These are phyloP conservation scores for Geosiphon pyriformis DNA, from an alignment of 192 early-diverging fungal species.

Conservation along the genomic window DNA sequence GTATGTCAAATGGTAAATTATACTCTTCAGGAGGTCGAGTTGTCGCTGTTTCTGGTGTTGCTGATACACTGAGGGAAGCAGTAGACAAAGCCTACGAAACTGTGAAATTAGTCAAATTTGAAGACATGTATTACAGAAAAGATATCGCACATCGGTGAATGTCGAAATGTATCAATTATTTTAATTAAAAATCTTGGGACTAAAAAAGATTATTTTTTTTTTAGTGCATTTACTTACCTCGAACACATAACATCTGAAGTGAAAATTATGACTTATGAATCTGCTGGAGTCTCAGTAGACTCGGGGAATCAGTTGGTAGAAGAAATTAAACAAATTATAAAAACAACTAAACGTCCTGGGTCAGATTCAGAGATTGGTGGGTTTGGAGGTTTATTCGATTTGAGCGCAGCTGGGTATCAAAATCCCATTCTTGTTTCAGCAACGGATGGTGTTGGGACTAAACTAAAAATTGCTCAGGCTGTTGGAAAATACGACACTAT, in stretches of 20 bases:
- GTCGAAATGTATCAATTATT: neutral
- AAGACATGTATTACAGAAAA: constrained; percentile 80
- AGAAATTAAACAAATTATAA: constrained; percentile 91
- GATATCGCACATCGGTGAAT: constrained; percentile 80
- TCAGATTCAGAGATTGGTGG: constrained; percentile 97
- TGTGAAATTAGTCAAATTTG: constrained; percentile 69
- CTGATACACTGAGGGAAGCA: constrained; percentile 65
- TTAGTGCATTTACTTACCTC: constrained; percentile 41
- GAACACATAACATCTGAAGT: constrained; percentile 28
- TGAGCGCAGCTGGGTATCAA: constrained; percentile 85
- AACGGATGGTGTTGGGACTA: constrained; percentile 98
- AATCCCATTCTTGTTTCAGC: constrained; percentile 96
- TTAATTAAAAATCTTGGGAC: too few species aligned
- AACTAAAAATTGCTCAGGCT: constrained; percentile 92
- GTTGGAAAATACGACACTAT: constrained; percentile 87
- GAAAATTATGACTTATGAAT: constrained; percentile 81
- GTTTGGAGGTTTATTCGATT: constrained; percentile 96
- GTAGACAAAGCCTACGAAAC: constrained; percentile 72
- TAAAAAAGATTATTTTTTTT: too few species aligned
- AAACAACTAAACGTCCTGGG: constrained; percentile 87
- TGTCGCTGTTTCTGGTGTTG: constrained; percentile 83
- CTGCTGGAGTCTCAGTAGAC: constrained; percentile 95
- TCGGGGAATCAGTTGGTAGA: constrained; percentile 93
- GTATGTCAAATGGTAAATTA: constrained; percentile 48
- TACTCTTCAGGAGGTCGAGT: constrained; percentile 94